Percentiles rank a stretch among this genome's conserved stretches.
phyloP scores from a whole-genome alignment of 2,329 filamentous ascomycete genomes.

The Aspergillus brasiliensis region DNA sequence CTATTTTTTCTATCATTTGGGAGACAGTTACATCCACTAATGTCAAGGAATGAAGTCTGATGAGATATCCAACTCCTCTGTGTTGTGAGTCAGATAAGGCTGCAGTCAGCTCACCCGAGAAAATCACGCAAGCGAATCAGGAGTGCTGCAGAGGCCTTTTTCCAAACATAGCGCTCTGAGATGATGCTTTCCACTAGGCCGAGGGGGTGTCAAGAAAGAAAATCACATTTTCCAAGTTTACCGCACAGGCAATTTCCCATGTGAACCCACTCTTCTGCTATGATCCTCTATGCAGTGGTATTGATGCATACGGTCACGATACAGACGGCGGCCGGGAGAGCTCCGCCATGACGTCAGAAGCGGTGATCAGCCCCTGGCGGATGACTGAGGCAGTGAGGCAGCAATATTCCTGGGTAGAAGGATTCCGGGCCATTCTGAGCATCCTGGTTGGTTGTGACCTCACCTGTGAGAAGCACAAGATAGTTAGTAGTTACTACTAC shows the following conservation, averaged over 20 bases:
- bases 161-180: neutral
- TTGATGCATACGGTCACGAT: neutral
- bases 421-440: neutral
- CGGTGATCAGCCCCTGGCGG: slow-evolving; percentile 8
- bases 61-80: neutral
- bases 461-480: no score
- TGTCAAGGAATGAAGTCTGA: neutral
- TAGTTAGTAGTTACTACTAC: no score
- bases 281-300: neutral
- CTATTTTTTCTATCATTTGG: neutral
- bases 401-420: neutral
- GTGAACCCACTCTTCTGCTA: neutral
- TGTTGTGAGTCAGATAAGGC: neutral
- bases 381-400: slow-evolving; percentile 10
- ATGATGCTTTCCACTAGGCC: neutral
- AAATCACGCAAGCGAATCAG: neutral
- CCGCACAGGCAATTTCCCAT: neutral
- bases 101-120: neutral
- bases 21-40: neutral
- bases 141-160: neutral
- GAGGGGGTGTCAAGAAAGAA: neutral
- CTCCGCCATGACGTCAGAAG: slow-evolving; percentile 8
- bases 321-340: neutral
- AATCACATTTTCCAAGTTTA: neutral
- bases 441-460: neutral